Conservation (phyloP, 208 protist species). For the Acanthamoeba triangularis region DNA sequence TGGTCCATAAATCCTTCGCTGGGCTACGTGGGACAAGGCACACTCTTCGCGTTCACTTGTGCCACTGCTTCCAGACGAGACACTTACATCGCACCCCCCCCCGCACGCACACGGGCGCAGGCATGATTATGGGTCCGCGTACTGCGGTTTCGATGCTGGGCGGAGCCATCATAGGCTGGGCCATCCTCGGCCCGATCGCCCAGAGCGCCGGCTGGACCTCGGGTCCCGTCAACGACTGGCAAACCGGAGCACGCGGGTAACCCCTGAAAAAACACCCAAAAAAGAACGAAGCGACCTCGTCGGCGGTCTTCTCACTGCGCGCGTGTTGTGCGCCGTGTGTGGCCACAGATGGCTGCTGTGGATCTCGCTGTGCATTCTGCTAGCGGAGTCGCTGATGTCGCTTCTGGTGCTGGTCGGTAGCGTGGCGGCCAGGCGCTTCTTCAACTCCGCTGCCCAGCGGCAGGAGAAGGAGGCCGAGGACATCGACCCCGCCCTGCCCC, state of each 20-base stretch:
- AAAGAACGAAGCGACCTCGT: too few species aligned
- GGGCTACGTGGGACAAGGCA: constrained; percentile 83
- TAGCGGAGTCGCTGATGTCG: constrained; percentile 82
- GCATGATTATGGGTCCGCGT: constrained; percentile 87
- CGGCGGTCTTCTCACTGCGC: neutral
- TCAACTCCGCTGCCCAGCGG: neutral
- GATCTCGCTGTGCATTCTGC: constrained; percentile 84
- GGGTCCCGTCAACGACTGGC: neutral
- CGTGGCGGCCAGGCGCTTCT: too few species aligned
- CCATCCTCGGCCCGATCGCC: constrained; percentile 83
- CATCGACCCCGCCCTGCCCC: constrained; percentile 74
- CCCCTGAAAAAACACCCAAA: too few species aligned
- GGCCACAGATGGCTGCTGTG: constrained; percentile 83
- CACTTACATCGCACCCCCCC: too few species aligned
- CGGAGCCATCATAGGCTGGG: constrained; percentile 84
- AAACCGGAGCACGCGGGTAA: constrained; percentile 58
- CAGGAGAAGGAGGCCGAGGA: neutral
- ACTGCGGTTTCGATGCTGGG: constrained; percentile 80
- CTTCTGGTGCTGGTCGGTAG: constrained; percentile 26
- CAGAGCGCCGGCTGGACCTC: constrained; percentile 64
- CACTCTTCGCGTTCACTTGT: neutral
- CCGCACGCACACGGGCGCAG: too few species aligned
- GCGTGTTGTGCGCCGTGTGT: neutral
- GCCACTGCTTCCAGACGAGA: neutral
- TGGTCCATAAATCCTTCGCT: constrained; percentile 85